Percentiles rank a stretch among this genome's conserved stretches.
Evolutionary conservation across 164 flowering plant genomes (phyloP).

Genomic region (Magnolia sinica): DNA sequence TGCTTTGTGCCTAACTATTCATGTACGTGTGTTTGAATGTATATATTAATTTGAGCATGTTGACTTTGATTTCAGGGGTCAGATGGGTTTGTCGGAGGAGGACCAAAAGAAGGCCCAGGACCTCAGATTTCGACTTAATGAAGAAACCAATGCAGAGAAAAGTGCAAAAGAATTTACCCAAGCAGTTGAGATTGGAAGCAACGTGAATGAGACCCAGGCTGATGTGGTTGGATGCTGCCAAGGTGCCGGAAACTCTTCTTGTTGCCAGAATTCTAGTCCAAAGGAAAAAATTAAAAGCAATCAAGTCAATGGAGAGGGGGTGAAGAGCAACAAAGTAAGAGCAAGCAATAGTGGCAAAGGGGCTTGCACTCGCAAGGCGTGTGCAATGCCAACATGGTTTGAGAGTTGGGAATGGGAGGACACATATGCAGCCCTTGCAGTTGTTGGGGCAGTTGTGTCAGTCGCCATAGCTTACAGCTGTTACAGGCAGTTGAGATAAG

Average conservation of each 20-base stretch:
- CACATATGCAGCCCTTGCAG: conserved; percentile 82
- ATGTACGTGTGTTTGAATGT: too few species aligned
- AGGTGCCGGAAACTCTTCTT: conserved; percentile 42
- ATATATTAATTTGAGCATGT: neutral
- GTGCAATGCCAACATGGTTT: conserved; percentile 69
- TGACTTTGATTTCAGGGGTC: conserved; percentile 53
- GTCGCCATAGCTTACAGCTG: conserved; percentile 66
- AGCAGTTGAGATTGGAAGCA: conserved; percentile 6
- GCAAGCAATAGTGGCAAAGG: conserved; percentile 29
- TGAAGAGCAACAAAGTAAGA: conserved; percentile 29
- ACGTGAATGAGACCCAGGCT: conserved; percentile 25
- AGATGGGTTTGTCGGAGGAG: conserved; percentile 94
- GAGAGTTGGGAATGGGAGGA: conserved; percentile 95
- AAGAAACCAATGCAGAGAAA: conserved; percentile 25
- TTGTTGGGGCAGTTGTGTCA: conserved; percentile 65
- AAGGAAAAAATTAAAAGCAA: conserved; percentile 18
- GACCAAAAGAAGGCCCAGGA: conserved; percentile 64
- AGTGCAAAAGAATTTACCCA: conserved; percentile 23
- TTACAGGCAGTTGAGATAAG: conserved; percentile 50
- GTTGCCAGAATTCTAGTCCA: conserved; percentile 47
- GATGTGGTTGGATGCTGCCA: conserved; percentile 53
- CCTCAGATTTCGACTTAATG: conserved; percentile 41
- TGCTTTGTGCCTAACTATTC: too few species aligned
- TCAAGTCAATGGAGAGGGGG: conserved; percentile 12
- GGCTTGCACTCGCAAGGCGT: conserved; percentile 38